Evolutionary conservation across 169 alveolate species (phyloP).

Genomic region (Plasmodium vinckei): DNA sequence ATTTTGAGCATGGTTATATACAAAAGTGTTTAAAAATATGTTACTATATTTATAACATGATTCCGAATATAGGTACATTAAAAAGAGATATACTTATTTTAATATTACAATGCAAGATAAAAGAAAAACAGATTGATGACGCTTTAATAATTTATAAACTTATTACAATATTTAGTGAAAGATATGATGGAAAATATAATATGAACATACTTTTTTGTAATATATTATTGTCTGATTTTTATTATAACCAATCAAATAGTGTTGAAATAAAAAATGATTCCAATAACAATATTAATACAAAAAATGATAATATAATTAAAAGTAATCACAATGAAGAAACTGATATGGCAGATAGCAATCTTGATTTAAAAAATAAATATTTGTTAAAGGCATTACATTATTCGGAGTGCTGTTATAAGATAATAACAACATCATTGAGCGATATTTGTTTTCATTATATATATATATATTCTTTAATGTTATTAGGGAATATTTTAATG

Average conservation of each 20-base stretch:
- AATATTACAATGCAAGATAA: slow-evolving; percentile 64
- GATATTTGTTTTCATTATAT: slow-evolving; percentile 45
- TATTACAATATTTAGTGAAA: slow-evolving; percentile 22
- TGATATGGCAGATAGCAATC: neutral
- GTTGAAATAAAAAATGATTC: neutral
- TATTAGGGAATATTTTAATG: slow-evolving; percentile 47
- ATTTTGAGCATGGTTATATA: slow-evolving; percentile 74
- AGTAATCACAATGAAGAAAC: neutral
- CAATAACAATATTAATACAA: neutral
- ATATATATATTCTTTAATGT: slow-evolving; percentile 31
- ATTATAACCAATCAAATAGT: slow-evolving; percentile 46
- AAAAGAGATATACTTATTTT: slow-evolving; percentile 64
- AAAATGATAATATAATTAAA: neutral
- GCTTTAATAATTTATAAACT: slow-evolving; percentile 63
- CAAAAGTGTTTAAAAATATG: slow-evolving; percentile 53
- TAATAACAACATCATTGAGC: slow-evolving; percentile 31
- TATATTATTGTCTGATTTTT: slow-evolving; percentile 38
- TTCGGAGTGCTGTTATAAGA: slow-evolving; percentile 28
- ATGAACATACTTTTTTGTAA: slow-evolving; percentile 26
- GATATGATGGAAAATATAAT: slow-evolving; percentile 50
- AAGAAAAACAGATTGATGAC: slow-evolving; percentile 55
- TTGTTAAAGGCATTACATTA: slow-evolving; percentile 31
- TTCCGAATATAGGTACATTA: slow-evolving; percentile 42
- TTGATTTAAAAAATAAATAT: slow-evolving; percentile 35
- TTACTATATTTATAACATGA: slow-evolving; percentile 54